phyloP scores from a whole-genome alignment of 2,329 filamentous ascomycete species.

The Chrysosporium keratinophilum region DNA sequence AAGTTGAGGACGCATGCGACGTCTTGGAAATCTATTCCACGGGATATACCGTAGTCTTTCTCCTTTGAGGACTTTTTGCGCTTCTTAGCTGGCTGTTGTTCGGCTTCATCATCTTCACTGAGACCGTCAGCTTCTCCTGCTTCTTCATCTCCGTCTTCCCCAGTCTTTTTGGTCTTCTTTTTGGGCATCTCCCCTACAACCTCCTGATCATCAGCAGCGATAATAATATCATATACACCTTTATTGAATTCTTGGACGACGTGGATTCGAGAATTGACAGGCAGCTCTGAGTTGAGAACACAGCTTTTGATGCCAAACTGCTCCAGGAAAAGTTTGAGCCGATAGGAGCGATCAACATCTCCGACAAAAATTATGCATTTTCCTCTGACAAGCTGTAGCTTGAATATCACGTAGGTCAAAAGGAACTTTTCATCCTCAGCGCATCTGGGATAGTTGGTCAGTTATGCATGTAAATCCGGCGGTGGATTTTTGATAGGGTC shows the following conservation, averaged over 20 bases:
- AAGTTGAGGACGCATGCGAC: conserved; percentile 95
- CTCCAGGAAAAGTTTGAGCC: conserved; percentile 88
- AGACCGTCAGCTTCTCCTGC: conserved; percentile 24
- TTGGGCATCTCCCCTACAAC: conserved; percentile 50
- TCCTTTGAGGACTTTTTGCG: conserved; percentile 59
- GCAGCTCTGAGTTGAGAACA: conserved; percentile 87
- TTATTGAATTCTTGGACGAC: conserved; percentile 97
- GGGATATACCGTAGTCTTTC: conserved; percentile 87
- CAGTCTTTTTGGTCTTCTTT: conserved; percentile 24
- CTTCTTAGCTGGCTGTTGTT: conserved; percentile 43
- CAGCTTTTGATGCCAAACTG: conserved; percentile 93
- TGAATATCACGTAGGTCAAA: conserved; percentile 86
- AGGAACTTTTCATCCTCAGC: conserved; percentile 97
- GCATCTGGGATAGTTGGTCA: conserved; percentile 44
- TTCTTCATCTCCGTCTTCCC: conserved; percentile 20
- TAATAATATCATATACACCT: conserved; percentile 94
- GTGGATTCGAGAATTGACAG: conserved; percentile 84
- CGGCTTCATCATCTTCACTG: conserved; percentile 30
- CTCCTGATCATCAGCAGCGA: conserved; percentile 86
- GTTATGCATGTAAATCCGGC: conserved; percentile 18
- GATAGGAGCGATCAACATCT: conserved; percentile 81
- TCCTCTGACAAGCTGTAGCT: conserved; percentile 84
- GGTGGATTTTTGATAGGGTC: not conserved
- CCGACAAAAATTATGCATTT: conserved; percentile 79
- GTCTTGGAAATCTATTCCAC: conserved; percentile 94